Conservation (phyloP, 495 filamentous ascomycete species). For the Penicillium bovifimosum region DNA sequence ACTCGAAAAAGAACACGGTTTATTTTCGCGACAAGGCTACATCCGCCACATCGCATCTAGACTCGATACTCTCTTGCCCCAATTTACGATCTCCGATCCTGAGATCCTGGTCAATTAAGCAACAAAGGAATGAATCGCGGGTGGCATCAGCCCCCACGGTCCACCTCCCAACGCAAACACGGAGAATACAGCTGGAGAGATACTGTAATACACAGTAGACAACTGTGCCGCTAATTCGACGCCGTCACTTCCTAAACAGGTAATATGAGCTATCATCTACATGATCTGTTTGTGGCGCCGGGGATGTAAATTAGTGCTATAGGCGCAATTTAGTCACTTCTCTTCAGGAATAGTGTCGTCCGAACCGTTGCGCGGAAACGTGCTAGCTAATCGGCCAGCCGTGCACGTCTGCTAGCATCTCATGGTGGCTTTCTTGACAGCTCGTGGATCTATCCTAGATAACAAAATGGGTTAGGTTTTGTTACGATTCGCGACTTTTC, state of each 20-base stretch:
- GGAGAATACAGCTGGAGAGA: background rate
- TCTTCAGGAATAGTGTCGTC: slow-evolving; percentile 10
- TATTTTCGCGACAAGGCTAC: slow-evolving; percentile 5
- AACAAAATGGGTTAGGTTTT: background rate
- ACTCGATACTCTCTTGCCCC: background rate
- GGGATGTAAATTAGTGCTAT: slow-evolving; percentile 10
- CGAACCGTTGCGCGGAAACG: slow-evolving; percentile 18
- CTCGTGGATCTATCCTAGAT: slow-evolving; percentile 14
- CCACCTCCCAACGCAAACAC: no score
- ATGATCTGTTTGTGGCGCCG: slow-evolving; percentile 11
- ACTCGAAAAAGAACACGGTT: background rate
- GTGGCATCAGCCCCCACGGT: no score
- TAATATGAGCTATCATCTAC: background rate
- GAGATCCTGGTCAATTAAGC: background rate
- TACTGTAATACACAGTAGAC: no score
- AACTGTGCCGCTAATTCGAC: background rate
- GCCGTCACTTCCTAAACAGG: background rate
- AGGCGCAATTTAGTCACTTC: slow-evolving; percentile 3
- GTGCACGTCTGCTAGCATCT: background rate
- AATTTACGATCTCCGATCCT: background rate
- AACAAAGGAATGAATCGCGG: slow-evolving; percentile 11
- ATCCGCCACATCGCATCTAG: background rate
- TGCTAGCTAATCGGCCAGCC: slow-evolving; percentile 10
- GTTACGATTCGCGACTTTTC: background rate
- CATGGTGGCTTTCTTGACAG: slow-evolving; percentile 6